phyloP scores from a whole-genome alignment of 1,284 basidiomycete species.

The Ceratobasidium sp. region DNA sequence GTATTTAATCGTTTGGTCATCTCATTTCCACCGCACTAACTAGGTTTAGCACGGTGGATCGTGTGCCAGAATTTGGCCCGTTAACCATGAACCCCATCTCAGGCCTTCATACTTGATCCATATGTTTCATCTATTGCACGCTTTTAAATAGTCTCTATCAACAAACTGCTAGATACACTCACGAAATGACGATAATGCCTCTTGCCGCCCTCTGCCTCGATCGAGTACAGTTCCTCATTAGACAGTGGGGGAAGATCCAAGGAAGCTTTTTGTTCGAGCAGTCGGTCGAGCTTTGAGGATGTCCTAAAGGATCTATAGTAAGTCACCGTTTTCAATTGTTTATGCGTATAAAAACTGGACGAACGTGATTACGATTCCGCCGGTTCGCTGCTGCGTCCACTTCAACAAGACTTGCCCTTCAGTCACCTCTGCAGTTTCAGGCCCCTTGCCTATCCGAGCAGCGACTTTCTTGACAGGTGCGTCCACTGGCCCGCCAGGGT shows the following conservation, averaged over 20 bases:
- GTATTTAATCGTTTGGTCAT: constrained; percentile 6
- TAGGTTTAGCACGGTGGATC: neutral
- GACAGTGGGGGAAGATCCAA: constrained; percentile 39
- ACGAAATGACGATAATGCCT: constrained; percentile 41
- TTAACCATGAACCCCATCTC: neutral
- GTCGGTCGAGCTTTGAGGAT: constrained; percentile 44
- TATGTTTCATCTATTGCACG: constrained; percentile 44
- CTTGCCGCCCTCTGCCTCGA: constrained; percentile 31
- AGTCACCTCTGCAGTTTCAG: constrained; percentile 58
- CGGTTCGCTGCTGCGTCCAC: constrained; percentile 57
- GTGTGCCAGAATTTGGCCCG: neutral
- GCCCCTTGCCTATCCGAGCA: constrained; percentile 57
- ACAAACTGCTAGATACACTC: neutral
- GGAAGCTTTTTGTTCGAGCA: constrained; percentile 37
- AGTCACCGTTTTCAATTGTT: neutral
- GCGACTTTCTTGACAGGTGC: constrained; percentile 64
- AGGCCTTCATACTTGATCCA: constrained; percentile 28
- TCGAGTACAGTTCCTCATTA: constrained; percentile 35
- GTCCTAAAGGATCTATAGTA: constrained; percentile 26
- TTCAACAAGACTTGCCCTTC: constrained; percentile 67
- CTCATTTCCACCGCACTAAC: neutral
- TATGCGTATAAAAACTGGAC: neutral
- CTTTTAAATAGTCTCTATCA: neutral
- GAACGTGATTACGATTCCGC: constrained; percentile 44
- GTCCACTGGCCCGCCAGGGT: constrained; percentile 67